Conservation (phyloP, 2,329 filamentous ascomycete genomes). For the Fusarium sp. region DNA sequence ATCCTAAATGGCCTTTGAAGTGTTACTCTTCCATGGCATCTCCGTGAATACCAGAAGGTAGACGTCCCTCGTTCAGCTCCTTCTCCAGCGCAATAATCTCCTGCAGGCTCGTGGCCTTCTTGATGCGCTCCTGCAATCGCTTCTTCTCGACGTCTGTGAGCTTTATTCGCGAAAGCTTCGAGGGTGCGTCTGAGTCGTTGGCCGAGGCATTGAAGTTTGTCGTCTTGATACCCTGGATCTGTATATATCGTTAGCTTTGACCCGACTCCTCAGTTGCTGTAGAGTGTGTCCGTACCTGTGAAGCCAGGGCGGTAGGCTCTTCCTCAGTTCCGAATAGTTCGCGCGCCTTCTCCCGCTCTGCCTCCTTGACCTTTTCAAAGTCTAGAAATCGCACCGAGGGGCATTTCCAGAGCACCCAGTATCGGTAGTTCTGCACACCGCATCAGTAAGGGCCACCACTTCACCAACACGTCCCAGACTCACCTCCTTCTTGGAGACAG, state of each 20-base stretch:
- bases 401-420: conserved; percentile 89
- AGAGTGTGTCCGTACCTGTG: conserved; percentile 61
- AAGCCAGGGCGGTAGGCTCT: conserved; percentile 82
- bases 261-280: neutral
- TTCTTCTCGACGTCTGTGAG: conserved; percentile 90
- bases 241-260: conserved; percentile 20
- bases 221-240: conserved; percentile 88
- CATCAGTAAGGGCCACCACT: conserved; percentile 11
- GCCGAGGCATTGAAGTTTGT: conserved; percentile 71
- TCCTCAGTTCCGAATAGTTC: conserved; percentile 85
- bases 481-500: conserved; percentile 92
- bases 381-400: conserved; percentile 90
- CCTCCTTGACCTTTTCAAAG: conserved; percentile 89
- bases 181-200: conserved; percentile 58
- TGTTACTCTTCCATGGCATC: conserved; percentile 70
- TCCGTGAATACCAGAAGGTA: conserved; percentile 75
- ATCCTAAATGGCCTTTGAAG: conserved; percentile 7
- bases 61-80: conserved; percentile 86
- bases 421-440: conserved; percentile 79
- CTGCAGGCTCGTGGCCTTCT: conserved; percentile 86
- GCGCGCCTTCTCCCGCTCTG: conserved; percentile 78
- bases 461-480: conserved; percentile 47
- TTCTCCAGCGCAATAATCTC: conserved; percentile 93
- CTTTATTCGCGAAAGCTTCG: conserved; percentile 80
- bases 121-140: conserved; percentile 86